phyloP scores from a whole-genome alignment of 805 yeast genomes.

The Kodamaea hsintzibuensis region DNA sequence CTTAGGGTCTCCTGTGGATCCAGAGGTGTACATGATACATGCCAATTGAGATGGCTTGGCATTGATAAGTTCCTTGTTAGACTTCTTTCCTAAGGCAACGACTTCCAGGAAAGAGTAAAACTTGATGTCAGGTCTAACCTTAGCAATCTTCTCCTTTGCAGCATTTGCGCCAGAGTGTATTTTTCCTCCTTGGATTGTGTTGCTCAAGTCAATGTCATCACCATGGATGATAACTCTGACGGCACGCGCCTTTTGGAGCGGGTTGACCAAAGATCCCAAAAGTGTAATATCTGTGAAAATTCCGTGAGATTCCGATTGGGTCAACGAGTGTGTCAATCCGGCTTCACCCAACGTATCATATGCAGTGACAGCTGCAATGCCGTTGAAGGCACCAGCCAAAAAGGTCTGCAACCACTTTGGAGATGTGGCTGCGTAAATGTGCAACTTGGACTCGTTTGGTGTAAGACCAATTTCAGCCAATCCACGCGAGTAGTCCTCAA shows the following conservation, averaged over 20 bases:
- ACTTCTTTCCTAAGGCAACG: slow-evolving; percentile 53
- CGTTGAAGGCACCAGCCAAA: slow-evolving; percentile 74
- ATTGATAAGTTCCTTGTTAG: not conserved
- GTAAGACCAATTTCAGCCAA: slow-evolving; percentile 68
- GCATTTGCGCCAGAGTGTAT: slow-evolving; percentile 55
- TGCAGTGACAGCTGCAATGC: slow-evolving; percentile 89
- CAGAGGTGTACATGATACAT: slow-evolving; percentile 86
- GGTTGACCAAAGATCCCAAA: slow-evolving; percentile 64
- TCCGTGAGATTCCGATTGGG: slow-evolving; percentile 76
- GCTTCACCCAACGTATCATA: slow-evolving; percentile 92
- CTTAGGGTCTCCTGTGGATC: slow-evolving; percentile 83
- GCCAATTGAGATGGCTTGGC: slow-evolving; percentile 55
- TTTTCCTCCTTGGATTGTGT: slow-evolving; percentile 63
- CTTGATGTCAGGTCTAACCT: slow-evolving; percentile 74
- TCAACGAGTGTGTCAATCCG: slow-evolving; percentile 82
- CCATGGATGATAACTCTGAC: slow-evolving; percentile 73
- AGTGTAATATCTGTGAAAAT: slow-evolving; percentile 83
- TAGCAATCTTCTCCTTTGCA: slow-evolving; percentile 59
- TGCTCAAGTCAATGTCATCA: slow-evolving; percentile 60
- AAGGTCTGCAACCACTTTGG: slow-evolving; percentile 89
- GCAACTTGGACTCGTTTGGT: slow-evolving; percentile 67
- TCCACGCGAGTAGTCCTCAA: slow-evolving; percentile 70
- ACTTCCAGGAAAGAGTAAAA: slow-evolving; percentile 68
- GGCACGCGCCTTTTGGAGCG: slow-evolving; percentile 61
- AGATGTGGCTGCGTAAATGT: slow-evolving; percentile 86